These are phyloP conservation scores for Cordyceps tenuipes DNA, from an alignment of 2,329 filamentous ascomycete genomes.

Conservation along the genomic window DNA sequence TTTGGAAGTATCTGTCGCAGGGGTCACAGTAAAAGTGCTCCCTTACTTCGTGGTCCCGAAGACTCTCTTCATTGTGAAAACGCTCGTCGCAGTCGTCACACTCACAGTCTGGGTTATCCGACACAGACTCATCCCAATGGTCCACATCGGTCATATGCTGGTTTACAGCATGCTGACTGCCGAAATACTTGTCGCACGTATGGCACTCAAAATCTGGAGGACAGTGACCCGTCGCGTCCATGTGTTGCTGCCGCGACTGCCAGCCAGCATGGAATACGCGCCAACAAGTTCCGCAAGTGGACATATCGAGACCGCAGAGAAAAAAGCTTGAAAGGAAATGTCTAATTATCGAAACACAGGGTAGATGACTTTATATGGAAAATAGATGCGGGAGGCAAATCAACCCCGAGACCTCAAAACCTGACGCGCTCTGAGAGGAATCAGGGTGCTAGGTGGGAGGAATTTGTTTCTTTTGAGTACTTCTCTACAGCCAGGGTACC, in stretches of 20 bases:
- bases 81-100: not conserved
- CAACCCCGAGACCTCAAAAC: not conserved
- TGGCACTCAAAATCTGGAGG: conserved; percentile 13
- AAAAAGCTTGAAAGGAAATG: not conserved
- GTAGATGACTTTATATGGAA: not conserved
- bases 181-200: not conserved
- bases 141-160: not conserved
- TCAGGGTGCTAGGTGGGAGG: not conserved
- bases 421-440: not conserved
- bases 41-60: not conserved
- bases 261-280: not conserved
- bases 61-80: not conserved
- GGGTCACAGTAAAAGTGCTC: not conserved
- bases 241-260: conserved; percentile 13
- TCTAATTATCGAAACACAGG: not conserved
- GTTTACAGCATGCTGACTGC: not conserved
- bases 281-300: not conserved
- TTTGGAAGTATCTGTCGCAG: not conserved
- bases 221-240: conserved; percentile 9
- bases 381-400: not conserved
- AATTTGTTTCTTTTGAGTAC: not conserved
- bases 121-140: not conserved
- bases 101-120: not conserved
- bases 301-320: not conserved
- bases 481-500: not conserved